Conservation (phyloP, 164 flowering plant genomes). For the Berberis thunbergii region DNA sequence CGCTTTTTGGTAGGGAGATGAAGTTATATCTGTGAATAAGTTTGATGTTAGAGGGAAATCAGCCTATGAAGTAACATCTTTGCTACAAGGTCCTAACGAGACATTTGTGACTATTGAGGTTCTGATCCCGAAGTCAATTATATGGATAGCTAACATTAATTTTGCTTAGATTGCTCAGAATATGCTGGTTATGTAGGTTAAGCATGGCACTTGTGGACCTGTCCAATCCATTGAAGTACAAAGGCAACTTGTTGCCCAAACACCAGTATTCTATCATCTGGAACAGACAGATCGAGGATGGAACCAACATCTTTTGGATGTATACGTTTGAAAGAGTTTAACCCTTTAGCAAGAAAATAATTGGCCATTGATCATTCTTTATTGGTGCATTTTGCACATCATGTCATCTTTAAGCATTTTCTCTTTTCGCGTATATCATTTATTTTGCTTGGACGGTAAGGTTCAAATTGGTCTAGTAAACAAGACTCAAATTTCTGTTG, state of each 20-base stretch:
- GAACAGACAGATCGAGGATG: constrained; percentile 46
- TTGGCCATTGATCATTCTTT: constrained; percentile 47
- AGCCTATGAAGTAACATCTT: constrained; percentile 80
- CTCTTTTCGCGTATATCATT: no score
- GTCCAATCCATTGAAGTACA: constrained; percentile 53
- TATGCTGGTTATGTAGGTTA: constrained; percentile 42
- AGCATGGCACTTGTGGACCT: constrained; percentile 91
- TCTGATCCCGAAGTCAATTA: constrained; percentile 12
- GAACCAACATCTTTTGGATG: constrained; percentile 67
- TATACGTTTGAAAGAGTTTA: constrained; percentile 89
- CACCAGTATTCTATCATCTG: constrained; percentile 82
- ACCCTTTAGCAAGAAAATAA: constrained; percentile 95
- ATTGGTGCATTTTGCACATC: not conserved
- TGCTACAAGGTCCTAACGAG: constrained; percentile 89
- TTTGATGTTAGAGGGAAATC: constrained; percentile 77
- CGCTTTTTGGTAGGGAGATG: constrained; percentile 61
- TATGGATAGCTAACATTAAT: not conserved
- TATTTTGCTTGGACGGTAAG: no score
- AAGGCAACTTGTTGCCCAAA: constrained; percentile 74
- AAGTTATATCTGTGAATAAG: constrained; percentile 77
- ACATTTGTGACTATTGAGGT: constrained; percentile 82
- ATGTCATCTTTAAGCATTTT: not conserved
- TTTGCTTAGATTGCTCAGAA: not conserved
- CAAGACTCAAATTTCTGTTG: constrained; percentile 12
- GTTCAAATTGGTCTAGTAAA: not conserved